Evolutionary conservation across 371 early-diverging fungal species (phyloP).

Genomic region (Mortierella sp.): DNA sequence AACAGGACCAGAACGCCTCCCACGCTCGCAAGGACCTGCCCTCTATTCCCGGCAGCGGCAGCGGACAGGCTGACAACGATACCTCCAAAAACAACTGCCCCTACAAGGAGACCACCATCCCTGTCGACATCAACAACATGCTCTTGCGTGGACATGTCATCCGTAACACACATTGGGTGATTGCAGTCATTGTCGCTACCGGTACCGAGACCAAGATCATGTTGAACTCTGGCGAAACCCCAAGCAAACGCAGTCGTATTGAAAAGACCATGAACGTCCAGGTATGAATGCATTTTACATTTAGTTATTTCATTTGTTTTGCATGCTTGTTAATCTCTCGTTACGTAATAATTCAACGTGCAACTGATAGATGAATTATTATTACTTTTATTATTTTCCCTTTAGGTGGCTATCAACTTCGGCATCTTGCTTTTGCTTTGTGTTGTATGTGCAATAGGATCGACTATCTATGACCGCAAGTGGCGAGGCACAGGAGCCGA

Average conservation of each 20-base stretch:
- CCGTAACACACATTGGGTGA: conserved; percentile 90
- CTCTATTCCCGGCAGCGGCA: neutral
- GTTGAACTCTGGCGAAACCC: conserved; percentile 88
- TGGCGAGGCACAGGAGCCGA: conserved; percentile 56
- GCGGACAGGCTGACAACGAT: neutral
- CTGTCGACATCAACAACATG: conserved; percentile 86
- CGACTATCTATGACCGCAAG: conserved; percentile 64
- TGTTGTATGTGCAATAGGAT: conserved; percentile 79
- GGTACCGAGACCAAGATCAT: conserved; percentile 96
- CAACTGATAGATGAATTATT: neutral
- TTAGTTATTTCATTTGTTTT: neutral
- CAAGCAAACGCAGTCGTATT: conserved; percentile 90
- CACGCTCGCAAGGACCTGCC: neutral
- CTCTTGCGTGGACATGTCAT: conserved; percentile 93
- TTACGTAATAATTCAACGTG: neutral
- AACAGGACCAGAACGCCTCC: conserved; percentile 18
- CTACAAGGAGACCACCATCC: conserved; percentile 62
- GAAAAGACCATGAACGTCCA: conserved; percentile 92
- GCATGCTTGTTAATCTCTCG: neutral
- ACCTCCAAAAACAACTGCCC: conserved; percentile 20
- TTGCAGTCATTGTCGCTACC: conserved; percentile 90
- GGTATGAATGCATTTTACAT: conserved; percentile 59
- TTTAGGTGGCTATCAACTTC: conserved; percentile 81
- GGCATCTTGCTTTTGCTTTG: conserved; percentile 81
- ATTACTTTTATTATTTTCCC: neutral